Evolutionary conservation across 768 basidiomycete genomes (phyloP).

Genomic region (Lentinula raphanica): DNA sequence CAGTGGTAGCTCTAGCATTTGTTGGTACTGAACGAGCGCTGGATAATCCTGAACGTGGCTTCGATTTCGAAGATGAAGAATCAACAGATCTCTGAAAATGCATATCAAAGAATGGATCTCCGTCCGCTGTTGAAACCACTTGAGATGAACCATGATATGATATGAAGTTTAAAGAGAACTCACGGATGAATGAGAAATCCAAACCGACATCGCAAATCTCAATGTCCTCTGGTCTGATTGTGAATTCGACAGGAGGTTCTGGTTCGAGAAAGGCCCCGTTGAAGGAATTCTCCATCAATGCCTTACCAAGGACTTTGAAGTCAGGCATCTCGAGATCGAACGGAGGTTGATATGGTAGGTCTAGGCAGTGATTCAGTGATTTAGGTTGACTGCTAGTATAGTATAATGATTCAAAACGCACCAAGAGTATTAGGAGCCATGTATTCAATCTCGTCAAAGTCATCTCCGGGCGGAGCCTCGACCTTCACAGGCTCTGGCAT

Average conservation of each 20-base stretch:
- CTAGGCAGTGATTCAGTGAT: too few relatives aligned
- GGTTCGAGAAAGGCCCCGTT: conserved; percentile 26
- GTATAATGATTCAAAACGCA: background rate
- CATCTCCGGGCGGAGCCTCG: conserved; percentile 23
- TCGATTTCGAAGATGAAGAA: background rate
- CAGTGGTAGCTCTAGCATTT: background rate
- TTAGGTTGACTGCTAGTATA: background rate
- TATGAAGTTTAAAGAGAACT: background rate
- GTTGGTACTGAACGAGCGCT: background rate
- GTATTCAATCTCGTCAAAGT: conserved; percentile 47
- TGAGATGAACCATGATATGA: background rate
- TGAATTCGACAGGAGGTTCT: conserved; percentile 22
- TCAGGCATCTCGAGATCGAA: conserved; percentile 42
- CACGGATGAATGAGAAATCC: conserved; percentile 21
- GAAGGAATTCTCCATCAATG: conserved; percentile 28
- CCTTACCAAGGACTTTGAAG: conserved; percentile 35
- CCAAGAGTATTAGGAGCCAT: conserved; percentile 37
- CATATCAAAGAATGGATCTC: conserved; percentile 25
- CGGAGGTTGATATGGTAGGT: conserved; percentile 37
- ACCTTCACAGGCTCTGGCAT: conserved; percentile 23
- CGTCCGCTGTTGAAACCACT: conserved; percentile 14
- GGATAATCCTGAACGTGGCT: background rate
- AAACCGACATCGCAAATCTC: conserved; percentile 24
- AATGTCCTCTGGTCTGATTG: conserved; percentile 20
- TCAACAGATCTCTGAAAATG: background rate